phyloP scores from a whole-genome alignment of 768 basidiomycete genomes.

The Trametopsis cervina region DNA sequence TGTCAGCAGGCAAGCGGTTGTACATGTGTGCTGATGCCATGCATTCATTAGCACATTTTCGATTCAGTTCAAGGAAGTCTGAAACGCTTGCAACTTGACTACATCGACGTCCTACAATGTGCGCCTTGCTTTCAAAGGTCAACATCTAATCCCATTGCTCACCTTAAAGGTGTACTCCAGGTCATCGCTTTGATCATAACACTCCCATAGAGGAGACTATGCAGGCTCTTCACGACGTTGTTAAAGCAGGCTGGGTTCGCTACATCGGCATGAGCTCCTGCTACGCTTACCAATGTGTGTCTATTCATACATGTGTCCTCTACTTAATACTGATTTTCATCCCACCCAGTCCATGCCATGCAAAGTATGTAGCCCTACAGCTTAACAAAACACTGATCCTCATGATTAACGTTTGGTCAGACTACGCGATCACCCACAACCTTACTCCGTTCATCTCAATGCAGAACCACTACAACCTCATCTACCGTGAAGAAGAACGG shows the following conservation, averaged over 20 bases:
- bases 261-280: slow-evolving; percentile 36
- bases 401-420: too few species aligned
- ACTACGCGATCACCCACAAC: slow-evolving; percentile 18
- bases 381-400: too few species aligned
- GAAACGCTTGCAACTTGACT: slow-evolving; percentile 65
- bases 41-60: slow-evolving; percentile 69
- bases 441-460: slow-evolving; percentile 38
- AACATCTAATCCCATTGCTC: slow-evolving; percentile 25
- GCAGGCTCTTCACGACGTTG: slow-evolving; percentile 42
- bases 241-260: slow-evolving; percentile 36
- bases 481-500: slow-evolving; percentile 41
- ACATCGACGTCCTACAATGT: slow-evolving; percentile 73
- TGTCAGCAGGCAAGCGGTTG: too few species aligned
- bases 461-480: slow-evolving; percentile 39
- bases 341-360: slow-evolving; percentile 27
- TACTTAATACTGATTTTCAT: too few species aligned
- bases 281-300: slow-evolving; percentile 29
- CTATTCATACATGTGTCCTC: too few species aligned
- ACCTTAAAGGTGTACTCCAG: slow-evolving; percentile 18
- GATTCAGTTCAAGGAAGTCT: slow-evolving; percentile 56
- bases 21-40: too few species aligned
- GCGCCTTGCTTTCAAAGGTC: slow-evolving; percentile 18
- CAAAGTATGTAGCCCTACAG: slow-evolving; percentile 22
- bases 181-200: slow-evolving; percentile 27
- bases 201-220: slow-evolving; percentile 40